Conservation (phyloP, 2,329 filamentous ascomycete genomes). For the Fusarium goolgardi region DNA sequence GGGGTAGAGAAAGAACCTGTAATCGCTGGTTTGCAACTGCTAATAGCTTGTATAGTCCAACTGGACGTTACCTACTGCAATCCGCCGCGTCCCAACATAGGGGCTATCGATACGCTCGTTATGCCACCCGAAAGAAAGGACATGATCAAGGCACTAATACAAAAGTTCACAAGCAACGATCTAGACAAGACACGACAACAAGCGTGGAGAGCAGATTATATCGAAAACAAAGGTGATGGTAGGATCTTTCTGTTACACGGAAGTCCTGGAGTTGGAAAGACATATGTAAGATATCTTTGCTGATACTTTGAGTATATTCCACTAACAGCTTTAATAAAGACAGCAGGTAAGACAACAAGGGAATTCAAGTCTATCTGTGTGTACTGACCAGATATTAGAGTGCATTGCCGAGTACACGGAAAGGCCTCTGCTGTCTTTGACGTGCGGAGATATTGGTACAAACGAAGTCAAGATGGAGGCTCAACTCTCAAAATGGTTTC, state of each 20-base stretch:
- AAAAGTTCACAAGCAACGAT: neutral
- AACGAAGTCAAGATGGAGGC: neutral
- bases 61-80: neutral
- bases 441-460: neutral
- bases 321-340: neutral
- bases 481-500: neutral
- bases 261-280: neutral
- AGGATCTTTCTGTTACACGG: neutral
- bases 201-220: neutral
- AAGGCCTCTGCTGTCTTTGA: neutral
- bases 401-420: neutral
- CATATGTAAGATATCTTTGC: neutral
- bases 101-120: neutral
- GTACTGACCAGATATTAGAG: neutral
- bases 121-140: neutral
- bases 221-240: neutral
- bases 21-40: fast-evolving
- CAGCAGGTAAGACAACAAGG: neutral
- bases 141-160: neutral
- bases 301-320: fast-evolving
- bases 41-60: neutral
- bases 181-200: neutral
- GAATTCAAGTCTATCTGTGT: fast-evolving
- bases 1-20: neutral
- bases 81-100: neutral